Evolutionary conservation across 225 moss, liverwort and hornwort species (phyloP).

Genomic region (Marchantia paleacea): DNA sequence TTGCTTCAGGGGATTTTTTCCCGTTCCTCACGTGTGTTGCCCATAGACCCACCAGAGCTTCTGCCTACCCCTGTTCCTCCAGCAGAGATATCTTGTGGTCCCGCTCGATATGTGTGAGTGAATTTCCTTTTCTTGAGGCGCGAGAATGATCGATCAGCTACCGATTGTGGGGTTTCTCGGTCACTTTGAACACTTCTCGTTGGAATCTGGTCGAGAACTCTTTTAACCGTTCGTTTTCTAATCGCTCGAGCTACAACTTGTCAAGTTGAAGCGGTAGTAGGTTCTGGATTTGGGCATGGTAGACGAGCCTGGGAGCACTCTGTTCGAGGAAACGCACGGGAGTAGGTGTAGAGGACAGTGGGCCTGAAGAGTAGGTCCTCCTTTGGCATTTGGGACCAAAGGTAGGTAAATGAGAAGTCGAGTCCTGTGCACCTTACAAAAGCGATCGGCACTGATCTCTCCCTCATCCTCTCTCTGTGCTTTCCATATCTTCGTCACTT

Average conservation of each 20-base stretch:
- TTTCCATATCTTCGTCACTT: background rate
- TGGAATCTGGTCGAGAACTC: no score
- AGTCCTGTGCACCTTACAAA: background rate
- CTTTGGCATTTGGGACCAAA: background rate
- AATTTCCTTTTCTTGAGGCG: background rate
- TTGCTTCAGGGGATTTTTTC: background rate
- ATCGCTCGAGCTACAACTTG: no score
- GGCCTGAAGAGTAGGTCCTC: background rate
- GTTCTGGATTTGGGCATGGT: no score
- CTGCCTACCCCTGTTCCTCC: background rate
- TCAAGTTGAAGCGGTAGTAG: no score
- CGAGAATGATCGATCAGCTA: background rate
- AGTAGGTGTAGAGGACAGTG: no score
- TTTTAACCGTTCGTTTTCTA: no score
- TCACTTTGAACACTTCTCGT: no score
- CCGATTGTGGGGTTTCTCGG: no score
- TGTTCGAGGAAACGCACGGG: no score
- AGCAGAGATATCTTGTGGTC: background rate
- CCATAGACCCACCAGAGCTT: background rate
- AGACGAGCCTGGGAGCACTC: no score
- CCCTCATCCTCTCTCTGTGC: background rate
- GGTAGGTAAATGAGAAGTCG: background rate
- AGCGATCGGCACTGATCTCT: background rate
- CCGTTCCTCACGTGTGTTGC: background rate
- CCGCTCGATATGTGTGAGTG: background rate